Evolutionary conservation across 176 grass and related monocot species (phyloP).

Genomic region (Eragrostis curvula): DNA sequence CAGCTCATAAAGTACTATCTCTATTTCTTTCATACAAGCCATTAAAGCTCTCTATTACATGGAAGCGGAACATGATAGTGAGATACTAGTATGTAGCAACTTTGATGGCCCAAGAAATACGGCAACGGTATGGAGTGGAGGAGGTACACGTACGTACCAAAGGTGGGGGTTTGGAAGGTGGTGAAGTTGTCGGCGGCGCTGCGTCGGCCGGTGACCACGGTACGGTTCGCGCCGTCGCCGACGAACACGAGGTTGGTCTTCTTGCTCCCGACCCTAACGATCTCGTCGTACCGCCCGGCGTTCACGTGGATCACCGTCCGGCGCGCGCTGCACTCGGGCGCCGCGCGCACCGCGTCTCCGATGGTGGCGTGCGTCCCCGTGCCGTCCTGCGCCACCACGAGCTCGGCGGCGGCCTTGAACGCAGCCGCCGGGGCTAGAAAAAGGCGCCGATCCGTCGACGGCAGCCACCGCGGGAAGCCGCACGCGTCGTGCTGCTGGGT

Average conservation of each 20-base stretch:
- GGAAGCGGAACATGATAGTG: too few species aligned
- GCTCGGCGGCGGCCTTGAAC: slow-evolving; percentile 24
- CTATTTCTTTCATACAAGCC: too few species aligned
- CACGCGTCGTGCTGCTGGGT: neutral
- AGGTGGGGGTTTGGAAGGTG: slow-evolving; percentile 41
- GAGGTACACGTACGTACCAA: slow-evolving; percentile 48
- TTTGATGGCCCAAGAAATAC: too few species aligned
- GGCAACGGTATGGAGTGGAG: too few species aligned
- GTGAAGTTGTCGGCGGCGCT: slow-evolving; percentile 55
- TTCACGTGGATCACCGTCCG: slow-evolving; percentile 60
- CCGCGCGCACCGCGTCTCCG: slow-evolving; percentile 47
- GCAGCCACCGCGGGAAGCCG: slow-evolving; percentile 49
- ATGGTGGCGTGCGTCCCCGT: slow-evolving; percentile 49
- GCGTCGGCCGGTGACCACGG: slow-evolving; percentile 22
- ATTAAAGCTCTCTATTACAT: too few species aligned
- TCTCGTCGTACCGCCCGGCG: slow-evolving; percentile 63
- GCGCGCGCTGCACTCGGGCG: too few species aligned
- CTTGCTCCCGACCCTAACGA: slow-evolving; percentile 61
- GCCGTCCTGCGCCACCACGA: slow-evolving; percentile 62
- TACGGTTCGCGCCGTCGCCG: slow-evolving; percentile 58
- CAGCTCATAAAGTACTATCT: too few species aligned
- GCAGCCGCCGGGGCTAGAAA: slow-evolving; percentile 21
- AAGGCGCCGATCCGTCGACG: slow-evolving; percentile 39
- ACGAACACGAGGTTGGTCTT: slow-evolving; percentile 75
- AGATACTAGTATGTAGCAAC: too few species aligned